Base-by-base conservation (phyloP, 75 land plant species). In the Selaginella moellendorffii region DNA sequence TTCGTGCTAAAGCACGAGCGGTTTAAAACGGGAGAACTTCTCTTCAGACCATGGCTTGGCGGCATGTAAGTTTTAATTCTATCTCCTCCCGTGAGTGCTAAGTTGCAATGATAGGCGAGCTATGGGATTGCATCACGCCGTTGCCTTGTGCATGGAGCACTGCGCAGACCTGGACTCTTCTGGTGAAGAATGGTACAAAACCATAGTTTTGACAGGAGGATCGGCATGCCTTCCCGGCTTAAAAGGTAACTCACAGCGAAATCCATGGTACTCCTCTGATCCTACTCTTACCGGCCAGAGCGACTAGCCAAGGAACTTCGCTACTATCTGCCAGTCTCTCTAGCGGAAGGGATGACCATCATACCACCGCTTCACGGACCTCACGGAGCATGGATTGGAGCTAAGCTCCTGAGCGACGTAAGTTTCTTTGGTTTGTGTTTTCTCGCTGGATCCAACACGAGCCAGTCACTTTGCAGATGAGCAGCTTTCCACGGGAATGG, bases 141-240 rank as follows among this genome's bases (percentile, higher is more conserved):
- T 90, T 8, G 85, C 83, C 53, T 81, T 83, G 42, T 90, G 96
- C 63, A 81, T 90, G 67, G 85, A 86, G 21, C 96, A 83, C 62
- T 90, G 87, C 54, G 27, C 69, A n/a, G 61, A 52, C 54, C 62
- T 54, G 52, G 72, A 79, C 28, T 75, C 77, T 26, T 24, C 79
- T 18, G 36, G 29, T 26, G 31, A 63, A 9, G 83, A 86, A 72
- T 86, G 96, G 96, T 90, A 61, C 72, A 90, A 83, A 65, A 90
- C 83, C 59, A 73, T 90, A 23, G 87, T 90, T 22, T 71, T 90
- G 72, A 62, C 87, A 22, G 96, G 96, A 24, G 96, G 96, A 12
- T 66, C 78, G 26, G 78, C 96, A 31, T 90, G 87, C 67, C 78
- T 90, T 54, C 91, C 96, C 27, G 96, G 96, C 27, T 72, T 90